Conservation (phyloP, 192 early-diverging fungal species). For the Jimgerdemannia flammicorona region DNA sequence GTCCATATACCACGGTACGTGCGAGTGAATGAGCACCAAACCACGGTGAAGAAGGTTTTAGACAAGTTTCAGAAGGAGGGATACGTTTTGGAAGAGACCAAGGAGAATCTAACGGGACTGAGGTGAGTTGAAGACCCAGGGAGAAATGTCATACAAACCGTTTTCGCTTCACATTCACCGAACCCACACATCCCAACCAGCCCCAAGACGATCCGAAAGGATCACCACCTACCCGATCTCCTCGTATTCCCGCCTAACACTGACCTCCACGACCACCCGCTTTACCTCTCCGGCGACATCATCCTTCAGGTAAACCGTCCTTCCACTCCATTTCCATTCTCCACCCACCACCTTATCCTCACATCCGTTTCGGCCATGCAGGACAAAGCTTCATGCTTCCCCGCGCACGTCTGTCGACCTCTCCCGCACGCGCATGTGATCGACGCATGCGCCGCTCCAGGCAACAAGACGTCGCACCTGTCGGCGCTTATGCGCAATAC, state of each 20-base stretch:
- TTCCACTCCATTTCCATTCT: not conserved
- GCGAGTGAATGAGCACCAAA: slow-evolving; percentile 80
- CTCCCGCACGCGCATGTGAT: slow-evolving; percentile 61
- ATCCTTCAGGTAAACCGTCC: slow-evolving; percentile 66
- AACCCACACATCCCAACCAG: slow-evolving; percentile 8
- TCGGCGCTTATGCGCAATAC: slow-evolving; percentile 83
- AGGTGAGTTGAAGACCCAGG: slow-evolving; percentile 12
- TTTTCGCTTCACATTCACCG: not conserved
- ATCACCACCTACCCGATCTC: slow-evolving; percentile 25
- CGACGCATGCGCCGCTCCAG: slow-evolving; percentile 96
- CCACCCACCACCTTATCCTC: not conserved
- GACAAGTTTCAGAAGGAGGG: slow-evolving; percentile 54
- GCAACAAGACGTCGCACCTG: slow-evolving; percentile 97
- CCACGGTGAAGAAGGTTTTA: slow-evolving; percentile 67
- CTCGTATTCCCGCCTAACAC: slow-evolving; percentile 82
- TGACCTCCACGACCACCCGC: slow-evolving; percentile 83
- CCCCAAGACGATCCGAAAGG: slow-evolving; percentile 23
- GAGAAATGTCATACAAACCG: too few species aligned
- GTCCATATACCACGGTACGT: slow-evolving; percentile 80
- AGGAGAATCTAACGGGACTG: slow-evolving; percentile 18
- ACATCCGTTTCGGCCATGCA: slow-evolving; percentile 9
- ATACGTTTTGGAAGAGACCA: slow-evolving; percentile 42
- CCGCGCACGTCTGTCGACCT: slow-evolving; percentile 78
- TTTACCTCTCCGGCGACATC: slow-evolving; percentile 71
- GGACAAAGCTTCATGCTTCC: slow-evolving; percentile 95